These are phyloP conservation scores for Hordeum pubiflorum DNA, from an alignment of 202 grass and related monocot species.

Conservation along the genomic window DNA sequence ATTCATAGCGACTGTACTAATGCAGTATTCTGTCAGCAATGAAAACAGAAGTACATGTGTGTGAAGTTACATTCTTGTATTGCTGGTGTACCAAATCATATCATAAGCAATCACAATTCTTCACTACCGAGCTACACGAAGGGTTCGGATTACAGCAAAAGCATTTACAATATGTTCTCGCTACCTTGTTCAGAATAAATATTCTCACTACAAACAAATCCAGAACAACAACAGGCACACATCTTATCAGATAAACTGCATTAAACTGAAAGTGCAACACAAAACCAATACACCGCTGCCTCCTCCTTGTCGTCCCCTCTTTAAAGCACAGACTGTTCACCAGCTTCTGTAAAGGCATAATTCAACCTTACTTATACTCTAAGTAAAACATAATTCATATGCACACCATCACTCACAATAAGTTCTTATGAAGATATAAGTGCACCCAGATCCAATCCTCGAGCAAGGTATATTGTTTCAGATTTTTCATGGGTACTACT, in stretches of 20 bases:
- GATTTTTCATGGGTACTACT: neutral
- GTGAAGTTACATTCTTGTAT: slow-evolving; percentile 15
- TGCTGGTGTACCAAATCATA: slow-evolving; percentile 2
- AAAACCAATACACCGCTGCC: neutral
- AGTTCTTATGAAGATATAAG: neutral
- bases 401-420: neutral
- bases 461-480: slow-evolving; percentile 16
- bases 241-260: neutral
- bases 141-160: slow-evolving; percentile 19
- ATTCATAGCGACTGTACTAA: slow-evolving; percentile 39
- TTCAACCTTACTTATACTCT: slow-evolving; percentile 29
- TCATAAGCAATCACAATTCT: neutral
- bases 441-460: neutral
- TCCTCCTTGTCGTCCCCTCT: neutral
- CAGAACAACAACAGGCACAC: slow-evolving; percentile 22
- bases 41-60: slow-evolving; percentile 29
- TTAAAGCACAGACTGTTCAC: slow-evolving; percentile 77
- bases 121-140: slow-evolving; percentile 3
- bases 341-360: slow-evolving; percentile 56
- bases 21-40: slow-evolving; percentile 32
- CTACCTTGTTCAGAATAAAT: neutral
- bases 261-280: slow-evolving; percentile 5
- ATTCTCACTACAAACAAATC: slow-evolving; percentile 6
- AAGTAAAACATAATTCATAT: slow-evolving; percentile 21
- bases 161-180: neutral